Evolutionary conservation across 305 asterid genomes (phyloP), one percentile per base, ranked within the genome.

Genomic region (Fraxinus albicans): DNA sequence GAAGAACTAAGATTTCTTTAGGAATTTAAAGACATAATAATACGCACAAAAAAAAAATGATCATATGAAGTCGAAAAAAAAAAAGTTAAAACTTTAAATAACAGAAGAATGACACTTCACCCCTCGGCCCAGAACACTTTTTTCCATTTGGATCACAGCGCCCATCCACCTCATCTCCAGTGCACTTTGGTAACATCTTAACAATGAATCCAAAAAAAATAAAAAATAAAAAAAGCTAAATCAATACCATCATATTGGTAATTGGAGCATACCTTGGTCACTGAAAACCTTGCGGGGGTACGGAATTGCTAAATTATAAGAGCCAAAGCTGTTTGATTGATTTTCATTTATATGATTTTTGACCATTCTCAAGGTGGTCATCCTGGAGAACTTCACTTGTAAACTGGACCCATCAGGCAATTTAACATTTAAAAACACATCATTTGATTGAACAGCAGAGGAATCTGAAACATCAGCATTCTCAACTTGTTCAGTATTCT

Each of bases 201-300:
- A 27, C 23, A 69, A 76, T 65, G 23, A 79, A 76, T 25, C 82
- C 19, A 80, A 79, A 73, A 44, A 44, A 75, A 55, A 75, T 9
- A 2, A 42, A 42, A 42, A 38, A 38, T 7, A 36, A 36, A 36
- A 36, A 60, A 4, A 55, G 73, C 77, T 76, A 47, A 75, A 53
- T 4, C 8, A 27, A 21, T 33, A 58, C 40, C 6, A 67, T 44
- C 60, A 73, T 78, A 42, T 58, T 79, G 80, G 70, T 74, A 84
- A 85, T 73, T 63, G 44, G 38, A 78, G 80, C 83, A 83, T 89
- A 96, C 99, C 99, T 92, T 91, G 91, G 84, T 90, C 93, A 78
- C n/a, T 84, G 85, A 96, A 94, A 82, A 92, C 95, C 92, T 90
- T 92, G 82, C 98, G 97, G 86, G 99, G 99, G 89, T 96, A 96